phyloP scores from a whole-genome alignment of 176 grass and related monocot genomes.

The Rhynchospora breviuscula region DNA sequence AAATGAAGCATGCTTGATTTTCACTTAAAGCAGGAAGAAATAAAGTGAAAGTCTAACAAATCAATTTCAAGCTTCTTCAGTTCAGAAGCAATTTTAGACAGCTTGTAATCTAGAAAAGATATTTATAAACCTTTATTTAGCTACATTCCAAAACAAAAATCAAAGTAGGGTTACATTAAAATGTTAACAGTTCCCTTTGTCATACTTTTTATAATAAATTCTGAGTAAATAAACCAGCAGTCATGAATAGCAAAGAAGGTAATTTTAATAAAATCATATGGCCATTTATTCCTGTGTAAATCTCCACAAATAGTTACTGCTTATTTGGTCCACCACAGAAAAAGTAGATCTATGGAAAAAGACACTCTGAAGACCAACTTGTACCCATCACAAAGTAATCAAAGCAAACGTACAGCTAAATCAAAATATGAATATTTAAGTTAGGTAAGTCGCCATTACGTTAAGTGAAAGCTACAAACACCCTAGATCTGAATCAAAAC shows the following conservation, averaged over 20 bases:
- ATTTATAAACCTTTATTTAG: background rate
- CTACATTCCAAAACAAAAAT: background rate
- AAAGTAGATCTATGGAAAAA: background rate
- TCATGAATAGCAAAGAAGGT: background rate
- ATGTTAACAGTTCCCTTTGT: background rate
- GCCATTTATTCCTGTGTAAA: background rate
- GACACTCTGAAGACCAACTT: background rate
- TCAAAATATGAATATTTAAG: constrained; percentile 5
- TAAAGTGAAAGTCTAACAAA: background rate
- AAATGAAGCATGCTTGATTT: background rate
- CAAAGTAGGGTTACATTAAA: background rate
- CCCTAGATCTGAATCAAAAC: constrained; percentile 26
- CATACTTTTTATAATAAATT: background rate
- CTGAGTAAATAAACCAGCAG: background rate
- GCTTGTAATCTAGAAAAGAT: background rate
- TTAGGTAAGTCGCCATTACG: constrained; percentile 11
- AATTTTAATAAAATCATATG: background rate
- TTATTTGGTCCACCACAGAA: background rate
- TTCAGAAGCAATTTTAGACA: background rate
- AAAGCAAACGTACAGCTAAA: background rate
- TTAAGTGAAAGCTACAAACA: constrained; percentile 6
- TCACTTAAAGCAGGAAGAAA: background rate
- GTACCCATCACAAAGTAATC: background rate
- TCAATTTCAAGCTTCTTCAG: background rate
- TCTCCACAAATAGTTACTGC: background rate